Evolutionary conservation across 176 grass and related monocot species (phyloP), one percentile per base, ranked within the genome.

Genomic region (Elymus sibiricus): DNA sequence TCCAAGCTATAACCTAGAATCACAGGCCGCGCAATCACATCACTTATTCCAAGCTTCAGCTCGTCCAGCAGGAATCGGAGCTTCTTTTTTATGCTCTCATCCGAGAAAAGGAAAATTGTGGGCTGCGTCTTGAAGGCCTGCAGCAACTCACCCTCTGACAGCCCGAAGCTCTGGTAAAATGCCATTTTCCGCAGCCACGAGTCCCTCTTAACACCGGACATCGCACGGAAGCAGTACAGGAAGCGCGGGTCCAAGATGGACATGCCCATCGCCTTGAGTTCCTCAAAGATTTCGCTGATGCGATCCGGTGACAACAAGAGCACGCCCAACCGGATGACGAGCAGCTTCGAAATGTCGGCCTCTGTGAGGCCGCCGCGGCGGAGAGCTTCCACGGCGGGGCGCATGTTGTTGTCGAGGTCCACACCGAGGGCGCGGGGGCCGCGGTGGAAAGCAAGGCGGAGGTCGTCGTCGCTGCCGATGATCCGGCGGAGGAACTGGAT

Each of bases 141-240:
- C 58, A 46, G 37, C 15, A 93, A 61, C 32, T 75, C 56, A 2
- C 16, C 53, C 56, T 93, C 78, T 1, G 86, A 83, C 47, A 85
- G 22, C 25, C 92, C 92, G 1, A 94, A 64, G 69, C 89, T 94
- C 42, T 2, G 63, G 78, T 68, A 94, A 26, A 92, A 38, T 2
- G 79, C 75, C 66, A 92, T 22, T 47, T 82, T 92, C 56, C 81
- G 78, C 77, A 44, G 26, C 90, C 80, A 92, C 0, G 53, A 89
- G 51, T 76, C 84, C 80, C 10, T 84, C 24, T 28, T 85, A 0
- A 82, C 0, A 42, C 12, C 0, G 44, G 19, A 38, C 5, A 92
- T 49, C 16, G 5, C 64, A 9, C 35, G 6, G 59, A 87, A 75
- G 42, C 28, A 84, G 19, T 53, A 19, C 19, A 87, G 5, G 39